phyloP scores from a whole-genome alignment of 1,139 yeast genomes.

The Suhomyces chickasaworum region DNA sequence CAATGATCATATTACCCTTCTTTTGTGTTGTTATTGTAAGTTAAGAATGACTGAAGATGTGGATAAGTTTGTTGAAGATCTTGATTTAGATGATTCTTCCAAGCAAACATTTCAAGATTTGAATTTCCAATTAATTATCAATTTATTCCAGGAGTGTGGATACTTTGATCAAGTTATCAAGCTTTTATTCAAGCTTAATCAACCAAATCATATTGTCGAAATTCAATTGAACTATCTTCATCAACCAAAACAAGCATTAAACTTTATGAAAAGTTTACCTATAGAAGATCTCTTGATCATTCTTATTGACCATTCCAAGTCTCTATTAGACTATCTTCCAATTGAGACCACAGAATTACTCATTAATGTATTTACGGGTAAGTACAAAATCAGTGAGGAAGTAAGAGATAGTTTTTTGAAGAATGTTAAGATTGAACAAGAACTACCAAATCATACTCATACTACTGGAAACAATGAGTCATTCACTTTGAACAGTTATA shows the following conservation, averaged over 20 bases:
- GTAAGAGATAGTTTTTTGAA: conserved; percentile 6
- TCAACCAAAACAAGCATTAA: conserved; percentile 63
- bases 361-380: conserved; percentile 88
- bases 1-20: conserved; percentile 77
- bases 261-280: conserved; percentile 66
- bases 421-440: conserved; percentile 5
- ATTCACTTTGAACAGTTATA: conserved; percentile 60
- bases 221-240: conserved; percentile 70
- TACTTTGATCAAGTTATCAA: conserved; percentile 69
- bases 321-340: conserved; percentile 67
- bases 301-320: conserved; percentile 65
- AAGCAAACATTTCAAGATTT: conserved; percentile 40
- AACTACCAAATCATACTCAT: conserved; percentile 4
- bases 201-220: conserved; percentile 75
- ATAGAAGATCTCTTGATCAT: conserved; percentile 80
- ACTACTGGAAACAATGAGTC: conserved; percentile 5
- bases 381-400: conserved; percentile 45
- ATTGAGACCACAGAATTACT: conserved; percentile 79
- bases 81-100: conserved; percentile 28
- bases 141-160: conserved; percentile 76
- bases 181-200: conserved; percentile 70
- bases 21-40: conserved; percentile 83
- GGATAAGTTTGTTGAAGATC: conserved; percentile 55
- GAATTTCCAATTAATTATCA: conserved; percentile 71
- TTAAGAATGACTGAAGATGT: conserved; percentile 63